These are phyloP conservation scores for Rosa persica DNA, from an alignment of 306 rosid genomes.

Conservation along the genomic window DNA sequence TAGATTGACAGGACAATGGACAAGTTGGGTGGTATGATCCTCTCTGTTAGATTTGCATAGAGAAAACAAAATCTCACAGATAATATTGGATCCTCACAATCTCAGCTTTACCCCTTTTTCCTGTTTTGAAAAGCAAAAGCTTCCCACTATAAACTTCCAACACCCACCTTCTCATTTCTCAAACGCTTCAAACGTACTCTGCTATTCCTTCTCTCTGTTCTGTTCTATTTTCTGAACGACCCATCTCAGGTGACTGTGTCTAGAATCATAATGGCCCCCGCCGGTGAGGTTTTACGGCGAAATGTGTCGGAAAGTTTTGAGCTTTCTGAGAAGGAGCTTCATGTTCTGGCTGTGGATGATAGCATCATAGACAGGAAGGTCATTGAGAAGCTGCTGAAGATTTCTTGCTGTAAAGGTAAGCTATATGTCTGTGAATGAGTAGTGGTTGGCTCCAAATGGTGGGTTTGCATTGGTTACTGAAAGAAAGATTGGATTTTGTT, in stretches of 20 bases:
- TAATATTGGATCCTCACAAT: conserved; percentile 80
- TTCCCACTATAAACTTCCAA: conserved; percentile 9
- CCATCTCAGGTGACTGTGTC: background rate
- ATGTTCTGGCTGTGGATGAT: conserved; percentile 93
- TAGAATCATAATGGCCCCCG: conserved; percentile 39
- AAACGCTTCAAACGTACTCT: background rate
- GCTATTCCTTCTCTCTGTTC: background rate
- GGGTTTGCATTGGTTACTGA: background rate
- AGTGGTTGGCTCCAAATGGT: background rate
- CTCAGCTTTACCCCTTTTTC: conserved; percentile 50
- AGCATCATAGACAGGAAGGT: conserved; percentile 80
- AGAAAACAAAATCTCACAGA: conserved; percentile 54
- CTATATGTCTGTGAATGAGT: background rate
- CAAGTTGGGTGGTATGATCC: conserved; percentile 63
- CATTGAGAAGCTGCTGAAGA: conserved; percentile 72
- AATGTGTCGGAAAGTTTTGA: conserved; percentile 37
- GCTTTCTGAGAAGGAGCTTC: conserved; percentile 45
- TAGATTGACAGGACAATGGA: conserved; percentile 45
- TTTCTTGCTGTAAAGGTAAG: conserved; percentile 82
- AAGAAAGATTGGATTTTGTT: conserved; percentile 6
- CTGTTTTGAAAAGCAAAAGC: conserved; percentile 36
- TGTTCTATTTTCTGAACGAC: background rate
- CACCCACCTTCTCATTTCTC: conserved; percentile 6
- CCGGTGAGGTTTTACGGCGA: conserved; percentile 41
- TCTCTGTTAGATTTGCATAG: conserved; percentile 56